Evolutionary conservation across 164 flowering plant species (phyloP), one percentile per base, ranked within the genome.

Genomic region (Hamamelis virginiana): DNA sequence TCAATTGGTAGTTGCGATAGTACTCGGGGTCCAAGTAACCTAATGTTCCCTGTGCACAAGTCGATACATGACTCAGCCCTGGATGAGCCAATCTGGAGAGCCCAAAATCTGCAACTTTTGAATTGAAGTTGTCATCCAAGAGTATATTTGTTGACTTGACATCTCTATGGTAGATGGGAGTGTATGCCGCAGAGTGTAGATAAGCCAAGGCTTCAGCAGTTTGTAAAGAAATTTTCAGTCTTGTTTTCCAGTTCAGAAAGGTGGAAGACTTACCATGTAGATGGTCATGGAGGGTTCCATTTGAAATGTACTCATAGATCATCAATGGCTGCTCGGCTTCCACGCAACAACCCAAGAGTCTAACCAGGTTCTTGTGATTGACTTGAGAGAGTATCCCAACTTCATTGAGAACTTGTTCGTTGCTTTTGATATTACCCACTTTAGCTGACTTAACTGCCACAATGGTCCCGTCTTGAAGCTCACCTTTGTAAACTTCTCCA

Each of bases 21-120:
- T 87, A 87, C 47, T 86, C 94, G 0, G 94, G 94, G 53, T 89
- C 94, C 46, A 89, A 74, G 74, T 87, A 89, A 15, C 94, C 94
- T 3, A 89, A 19, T n/a, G 94, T 87, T 41, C 94, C 91, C 59
- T 87, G 90, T 12, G 87, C 91, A 70, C 86, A 85, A 15, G 94
- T 89, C 27, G 91, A 82, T 3, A 85, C 83, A 62, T 89, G 94
- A 65, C 86, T 87, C 51, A 83, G 71, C 5, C 88, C 94, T 0
- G 86, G 86, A 0, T n/a, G 38, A 72, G 85, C 90, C 72, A 87
- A 69, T 70, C 90, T 78, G 1, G 91, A 89, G 8, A 86, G 74
- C 41, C 91, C 91, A 65, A 89, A 89, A 76, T 89, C 94, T 2
- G 91, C 57, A 26, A 89, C 88, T 77, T 86, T 89, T 1, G 84